A percentile compares a stretch with the other conserved stretches of the same genome.
phyloP scores from a whole-genome alignment of 768 basidiomycete genomes.

The Pulveroboletus sp. region DNA sequence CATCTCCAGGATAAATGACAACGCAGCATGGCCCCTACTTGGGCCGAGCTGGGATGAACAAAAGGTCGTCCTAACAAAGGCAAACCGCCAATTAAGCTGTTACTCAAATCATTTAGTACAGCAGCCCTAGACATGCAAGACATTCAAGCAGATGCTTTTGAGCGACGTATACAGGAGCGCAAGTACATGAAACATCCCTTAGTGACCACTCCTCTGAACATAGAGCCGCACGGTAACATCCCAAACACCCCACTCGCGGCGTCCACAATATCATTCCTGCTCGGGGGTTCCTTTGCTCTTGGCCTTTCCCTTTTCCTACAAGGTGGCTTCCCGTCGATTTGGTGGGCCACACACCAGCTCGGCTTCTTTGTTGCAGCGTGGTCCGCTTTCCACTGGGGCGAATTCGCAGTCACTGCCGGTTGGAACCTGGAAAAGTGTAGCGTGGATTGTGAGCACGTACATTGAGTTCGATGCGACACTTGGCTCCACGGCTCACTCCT shows the following conservation, averaged over 20 bases:
- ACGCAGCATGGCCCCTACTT: conserved; percentile 17
- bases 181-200: conserved; percentile 38
- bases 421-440: conserved; percentile 93
- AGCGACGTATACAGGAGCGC: conserved; percentile 43
- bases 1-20: conserved; percentile 9
- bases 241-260: conserved; percentile 88
- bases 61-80: conserved; percentile 12
- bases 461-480: background rate
- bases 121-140: conserved; percentile 26
- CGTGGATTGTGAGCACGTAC: conserved; percentile 72
- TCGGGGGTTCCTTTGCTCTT: conserved; percentile 67
- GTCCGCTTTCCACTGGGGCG: conserved; percentile 88
- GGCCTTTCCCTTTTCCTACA: conserved; percentile 47
- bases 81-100: background rate
- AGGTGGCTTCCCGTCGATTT: conserved; percentile 42
- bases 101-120: background rate
- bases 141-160: conserved; percentile 32
- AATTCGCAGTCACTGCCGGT: conserved; percentile 92
- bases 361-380: conserved; percentile 81
- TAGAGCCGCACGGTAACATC: conserved; percentile 46
- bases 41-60: background rate
- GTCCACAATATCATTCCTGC: conserved; percentile 75
- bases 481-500: conserved; percentile 4
- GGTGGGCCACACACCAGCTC: conserved; percentile 72
- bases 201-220: conserved; percentile 47